Percentiles rank a stretch among this genome's conserved stretches.
Evolutionary conservation across 495 filamentous ascomycete genomes (phyloP).

Genomic region (Darksidea phi): DNA sequence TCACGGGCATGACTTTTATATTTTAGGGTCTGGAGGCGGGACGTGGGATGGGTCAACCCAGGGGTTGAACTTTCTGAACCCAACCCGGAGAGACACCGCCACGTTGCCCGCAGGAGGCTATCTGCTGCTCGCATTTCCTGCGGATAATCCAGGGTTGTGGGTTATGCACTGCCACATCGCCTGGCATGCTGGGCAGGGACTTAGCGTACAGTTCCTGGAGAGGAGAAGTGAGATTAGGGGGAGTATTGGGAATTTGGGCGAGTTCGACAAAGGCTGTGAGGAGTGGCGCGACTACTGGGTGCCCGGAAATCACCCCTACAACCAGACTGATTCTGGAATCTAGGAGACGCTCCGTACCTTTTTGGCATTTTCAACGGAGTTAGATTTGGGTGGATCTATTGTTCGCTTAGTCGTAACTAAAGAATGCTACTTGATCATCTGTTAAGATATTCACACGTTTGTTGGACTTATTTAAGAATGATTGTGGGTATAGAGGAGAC

Average conservation of each 20-base stretch:
- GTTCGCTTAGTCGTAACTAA: no score
- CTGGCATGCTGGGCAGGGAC: conserved; percentile 39
- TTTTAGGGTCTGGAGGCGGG: conserved; percentile 34
- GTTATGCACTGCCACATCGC: conserved; percentile 44
- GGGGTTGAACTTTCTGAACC: conserved; percentile 36
- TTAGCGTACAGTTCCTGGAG: conserved; percentile 42
- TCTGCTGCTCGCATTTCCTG: conserved; percentile 39
- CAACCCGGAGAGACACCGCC: conserved; percentile 39
- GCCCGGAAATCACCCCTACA: conserved; percentile 29
- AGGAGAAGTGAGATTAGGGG: conserved; percentile 19
- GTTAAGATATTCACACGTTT: no score
- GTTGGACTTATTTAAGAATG: no score
- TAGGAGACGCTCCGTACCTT: background rate
- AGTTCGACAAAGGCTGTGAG: conserved; percentile 30
- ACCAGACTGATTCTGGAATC: conserved; percentile 31
- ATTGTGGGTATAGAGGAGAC: no score
- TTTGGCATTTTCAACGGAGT: no score
- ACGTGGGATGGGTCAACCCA: conserved; percentile 31
- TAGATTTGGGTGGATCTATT: no score
- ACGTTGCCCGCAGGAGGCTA: conserved; percentile 39
- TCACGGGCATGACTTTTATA: conserved; percentile 44
- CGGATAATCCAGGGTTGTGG: conserved; percentile 39
- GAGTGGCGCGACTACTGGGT: conserved; percentile 35
- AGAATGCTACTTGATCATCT: no score
- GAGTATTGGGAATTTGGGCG: conserved; percentile 15